Evolutionary conservation across 2,329 filamentous ascomycete species (phyloP).

Genomic region (Ophiocordyceps camponoti-floridani): DNA sequence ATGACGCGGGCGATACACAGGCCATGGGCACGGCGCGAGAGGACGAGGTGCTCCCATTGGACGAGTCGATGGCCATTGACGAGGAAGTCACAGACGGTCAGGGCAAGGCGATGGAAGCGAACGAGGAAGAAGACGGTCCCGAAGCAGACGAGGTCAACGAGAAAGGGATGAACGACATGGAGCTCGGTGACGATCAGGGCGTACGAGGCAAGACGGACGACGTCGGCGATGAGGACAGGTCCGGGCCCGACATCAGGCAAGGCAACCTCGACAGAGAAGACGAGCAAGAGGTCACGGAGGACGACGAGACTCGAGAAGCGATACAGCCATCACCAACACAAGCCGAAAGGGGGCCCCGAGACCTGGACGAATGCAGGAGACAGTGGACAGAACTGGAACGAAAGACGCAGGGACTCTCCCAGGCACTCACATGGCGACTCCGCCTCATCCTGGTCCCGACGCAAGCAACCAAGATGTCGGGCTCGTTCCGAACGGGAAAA

Average conservation of each 20-base stretch:
- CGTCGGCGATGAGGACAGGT: constrained; percentile 32
- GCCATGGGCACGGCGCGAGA: constrained; percentile 77
- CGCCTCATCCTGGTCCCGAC: constrained; percentile 90
- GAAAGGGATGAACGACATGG: constrained; percentile 22
- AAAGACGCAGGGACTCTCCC: constrained; percentile 68
- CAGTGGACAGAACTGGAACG: constrained; percentile 78
- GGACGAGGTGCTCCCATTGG: constrained; percentile 70
- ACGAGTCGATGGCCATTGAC: constrained; percentile 79
- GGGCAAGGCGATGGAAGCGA: constrained; percentile 24
- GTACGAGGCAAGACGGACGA: constrained; percentile 23
- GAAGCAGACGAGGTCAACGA: constrained; percentile 20
- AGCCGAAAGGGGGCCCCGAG: constrained; percentile 18
- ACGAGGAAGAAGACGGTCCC: constrained; percentile 22
- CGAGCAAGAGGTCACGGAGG: constrained; percentile 14
- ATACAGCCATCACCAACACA: constrained; percentile 58
- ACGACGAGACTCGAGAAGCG: constrained; percentile 23
- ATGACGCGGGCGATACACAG: constrained; percentile 69
- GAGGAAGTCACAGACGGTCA: constrained; percentile 38
- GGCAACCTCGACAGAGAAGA: constrained; percentile 36
- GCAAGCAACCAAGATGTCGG: constrained; percentile 86
- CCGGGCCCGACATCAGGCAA: constrained; percentile 41
- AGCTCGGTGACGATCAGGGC: constrained; percentile 16
- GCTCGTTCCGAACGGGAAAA: constrained; percentile 93
- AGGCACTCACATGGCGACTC: constrained; percentile 83
- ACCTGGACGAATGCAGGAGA: constrained; percentile 40